Percentiles rank a stretch among this genome's conserved stretches.
Conservation (phyloP, 371 early-diverging fungal genomes). For the Mucor circinelloides region DNA sequence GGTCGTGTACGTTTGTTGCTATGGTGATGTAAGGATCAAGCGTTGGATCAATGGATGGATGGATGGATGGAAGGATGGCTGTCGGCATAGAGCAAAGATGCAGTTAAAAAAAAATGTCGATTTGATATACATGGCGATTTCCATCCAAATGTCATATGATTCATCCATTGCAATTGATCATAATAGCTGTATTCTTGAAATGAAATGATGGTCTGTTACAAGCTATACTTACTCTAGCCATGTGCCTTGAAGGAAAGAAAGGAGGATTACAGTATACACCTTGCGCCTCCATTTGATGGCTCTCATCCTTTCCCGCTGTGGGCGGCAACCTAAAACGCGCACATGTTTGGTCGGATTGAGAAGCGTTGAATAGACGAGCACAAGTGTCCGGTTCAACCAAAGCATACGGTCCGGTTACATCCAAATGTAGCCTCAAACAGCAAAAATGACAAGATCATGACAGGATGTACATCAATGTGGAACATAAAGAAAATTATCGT, state of each 20-base stretch:
- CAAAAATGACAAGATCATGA: neutral
- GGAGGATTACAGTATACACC: constrained; percentile 21
- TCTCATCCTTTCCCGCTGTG: neutral
- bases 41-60: neutral
- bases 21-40: neutral
- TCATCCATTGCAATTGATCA: neutral
- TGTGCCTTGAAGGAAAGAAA: constrained; percentile 26
- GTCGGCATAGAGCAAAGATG: neutral
- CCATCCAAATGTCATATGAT: neutral
- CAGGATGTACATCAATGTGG: neutral
- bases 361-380: too few species aligned
- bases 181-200: neutral
- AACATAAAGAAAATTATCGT: neutral
- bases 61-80: constrained; percentile 14
- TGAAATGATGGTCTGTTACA: neutral
- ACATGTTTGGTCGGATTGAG: neutral
- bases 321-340: neutral
- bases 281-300: constrained; percentile 12
- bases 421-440: neutral
- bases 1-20: neutral
- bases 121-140: too few species aligned
- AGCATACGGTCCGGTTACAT: neutral
- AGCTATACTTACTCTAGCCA: constrained; percentile 29
- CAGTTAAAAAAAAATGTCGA: neutral
- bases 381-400: neutral